Evolutionary conservation across 2,329 filamentous ascomycete species (phyloP).

Genomic region (Aspergillus novoparasiticus): DNA sequence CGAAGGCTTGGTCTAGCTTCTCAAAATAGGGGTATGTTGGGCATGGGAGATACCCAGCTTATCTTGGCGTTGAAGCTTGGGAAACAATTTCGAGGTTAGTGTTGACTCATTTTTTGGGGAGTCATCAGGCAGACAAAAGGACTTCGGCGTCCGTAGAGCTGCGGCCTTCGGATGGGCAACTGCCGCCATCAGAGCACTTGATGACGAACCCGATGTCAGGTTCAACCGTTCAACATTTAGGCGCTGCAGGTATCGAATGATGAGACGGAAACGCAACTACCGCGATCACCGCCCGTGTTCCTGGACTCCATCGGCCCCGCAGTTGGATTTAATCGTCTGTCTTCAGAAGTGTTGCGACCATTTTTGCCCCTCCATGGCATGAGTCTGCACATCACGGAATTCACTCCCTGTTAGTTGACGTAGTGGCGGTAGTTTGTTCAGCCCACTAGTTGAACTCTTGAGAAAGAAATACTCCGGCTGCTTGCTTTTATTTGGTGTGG

Average conservation of each 20-base stretch:
- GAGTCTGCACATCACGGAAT: constrained; percentile 2
- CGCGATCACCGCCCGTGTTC: constrained; percentile 9
- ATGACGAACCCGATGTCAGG: constrained; percentile 8
- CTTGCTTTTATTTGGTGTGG: neutral
- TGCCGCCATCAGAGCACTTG: constrained; percentile 16
- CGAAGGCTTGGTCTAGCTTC: neutral
- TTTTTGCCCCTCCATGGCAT: constrained; percentile 8
- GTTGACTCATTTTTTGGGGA: neutral
- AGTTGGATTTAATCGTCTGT: neutral
- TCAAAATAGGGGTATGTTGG: neutral
- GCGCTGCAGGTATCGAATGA: neutral
- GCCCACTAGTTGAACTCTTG: too few relatives aligned
- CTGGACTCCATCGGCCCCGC: neutral
- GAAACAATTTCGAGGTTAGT: neutral
- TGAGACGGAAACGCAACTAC: constrained; percentile 9
- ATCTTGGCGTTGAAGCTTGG: neutral
- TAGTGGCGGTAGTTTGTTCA: neutral
- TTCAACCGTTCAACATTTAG: neutral
- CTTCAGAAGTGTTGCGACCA: constrained; percentile 6
- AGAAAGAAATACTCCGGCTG: too few relatives aligned
- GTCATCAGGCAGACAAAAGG: neutral
- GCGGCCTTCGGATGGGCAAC: constrained; percentile 10
- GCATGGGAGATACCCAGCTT: neutral
- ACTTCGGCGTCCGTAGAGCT: neutral
- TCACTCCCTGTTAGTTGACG: neutral